Percentiles rank a stretch among this genome's conserved stretches.
Conservation (phyloP, 1,284 basidiomycete genomes). For the Austroboletus niveus region DNA sequence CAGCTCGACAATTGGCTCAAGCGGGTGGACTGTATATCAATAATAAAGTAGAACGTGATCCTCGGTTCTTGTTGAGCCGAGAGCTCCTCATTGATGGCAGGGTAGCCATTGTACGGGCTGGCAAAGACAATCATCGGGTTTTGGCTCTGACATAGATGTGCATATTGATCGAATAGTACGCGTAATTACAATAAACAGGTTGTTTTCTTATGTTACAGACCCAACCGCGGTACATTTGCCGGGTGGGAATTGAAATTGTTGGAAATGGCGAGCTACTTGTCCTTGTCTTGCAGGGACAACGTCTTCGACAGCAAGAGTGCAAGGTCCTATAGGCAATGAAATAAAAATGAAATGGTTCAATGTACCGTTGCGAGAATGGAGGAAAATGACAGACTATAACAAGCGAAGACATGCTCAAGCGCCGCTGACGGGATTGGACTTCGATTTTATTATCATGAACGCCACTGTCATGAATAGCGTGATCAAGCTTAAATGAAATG, state of each 20-base stretch:
- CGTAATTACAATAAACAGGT: too few relatives aligned
- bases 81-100: conserved; percentile 61
- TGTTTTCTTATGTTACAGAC: not conserved
- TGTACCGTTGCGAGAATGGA: not conserved
- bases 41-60: conserved; percentile 40
- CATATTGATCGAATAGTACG: too few relatives aligned
- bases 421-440: conserved; percentile 8
- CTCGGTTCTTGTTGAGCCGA: conserved; percentile 44
- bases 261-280: not conserved
- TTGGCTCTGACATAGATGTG: conserved; percentile 37
- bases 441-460: not conserved
- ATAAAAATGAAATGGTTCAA: conserved; percentile 1
- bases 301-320: conserved; percentile 15
- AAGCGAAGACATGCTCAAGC: conserved; percentile 22
- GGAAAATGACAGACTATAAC: conserved; percentile 14
- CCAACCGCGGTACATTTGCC: not conserved
- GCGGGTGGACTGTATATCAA: conserved; percentile 54
- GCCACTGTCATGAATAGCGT: conserved; percentile 11
- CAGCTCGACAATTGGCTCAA: conserved; percentile 31
- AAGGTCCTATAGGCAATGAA: conserved; percentile 23
- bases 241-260: not conserved
- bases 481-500: not conserved
- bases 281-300: not conserved
- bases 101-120: conserved; percentile 69
- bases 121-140: conserved; percentile 74